Evolutionary conservation across 768 basidiomycete genomes (phyloP).

Genomic region (Gautieria morchelliformis): DNA sequence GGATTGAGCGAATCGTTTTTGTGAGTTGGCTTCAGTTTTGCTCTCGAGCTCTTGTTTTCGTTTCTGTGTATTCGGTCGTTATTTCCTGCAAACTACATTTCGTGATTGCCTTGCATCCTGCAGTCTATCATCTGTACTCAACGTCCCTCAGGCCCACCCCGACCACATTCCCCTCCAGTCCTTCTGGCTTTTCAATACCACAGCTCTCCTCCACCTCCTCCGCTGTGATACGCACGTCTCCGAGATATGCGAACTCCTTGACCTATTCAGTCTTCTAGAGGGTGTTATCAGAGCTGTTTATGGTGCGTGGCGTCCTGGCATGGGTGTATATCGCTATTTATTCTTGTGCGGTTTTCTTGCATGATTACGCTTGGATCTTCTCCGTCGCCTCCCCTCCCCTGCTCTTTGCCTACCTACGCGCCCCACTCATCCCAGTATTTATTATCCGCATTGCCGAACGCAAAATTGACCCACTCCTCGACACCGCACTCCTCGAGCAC

Average conservation of each 20-base stretch:
- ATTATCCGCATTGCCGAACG: constrained; percentile 89
- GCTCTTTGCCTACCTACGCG: constrained; percentile 8
- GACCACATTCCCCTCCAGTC: constrained; percentile 81
- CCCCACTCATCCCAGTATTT: constrained; percentile 55
- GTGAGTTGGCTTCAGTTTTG: constrained; percentile 39
- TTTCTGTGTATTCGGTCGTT: background rate
- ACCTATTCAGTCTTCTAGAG: constrained; percentile 77
- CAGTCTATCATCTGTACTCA: too few species aligned
- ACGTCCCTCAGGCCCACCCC: constrained; percentile 50
- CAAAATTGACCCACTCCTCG: constrained; percentile 78
- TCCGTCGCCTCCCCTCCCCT: background rate
- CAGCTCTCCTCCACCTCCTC: constrained; percentile 84
- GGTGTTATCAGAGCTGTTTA: constrained; percentile 93
- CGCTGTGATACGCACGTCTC: constrained; percentile 74
- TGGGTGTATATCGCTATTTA: background rate
- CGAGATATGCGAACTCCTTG: constrained; percentile 73
- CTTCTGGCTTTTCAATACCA: constrained; percentile 93
- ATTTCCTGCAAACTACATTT: too few species aligned
- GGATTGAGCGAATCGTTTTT: constrained; percentile 87
- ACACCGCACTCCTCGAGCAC: constrained; percentile 74
- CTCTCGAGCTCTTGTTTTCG: constrained; percentile 1
- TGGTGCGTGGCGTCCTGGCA: constrained; percentile 36
- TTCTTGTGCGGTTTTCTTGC: background rate
- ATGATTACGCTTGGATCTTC: too few species aligned
- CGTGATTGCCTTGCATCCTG: too few species aligned